A percentile compares a stretch with the other conserved stretches of the same genome.
phyloP scores from a whole-genome alignment of 2,329 filamentous ascomycete species.

The Alternaria longipes region DNA sequence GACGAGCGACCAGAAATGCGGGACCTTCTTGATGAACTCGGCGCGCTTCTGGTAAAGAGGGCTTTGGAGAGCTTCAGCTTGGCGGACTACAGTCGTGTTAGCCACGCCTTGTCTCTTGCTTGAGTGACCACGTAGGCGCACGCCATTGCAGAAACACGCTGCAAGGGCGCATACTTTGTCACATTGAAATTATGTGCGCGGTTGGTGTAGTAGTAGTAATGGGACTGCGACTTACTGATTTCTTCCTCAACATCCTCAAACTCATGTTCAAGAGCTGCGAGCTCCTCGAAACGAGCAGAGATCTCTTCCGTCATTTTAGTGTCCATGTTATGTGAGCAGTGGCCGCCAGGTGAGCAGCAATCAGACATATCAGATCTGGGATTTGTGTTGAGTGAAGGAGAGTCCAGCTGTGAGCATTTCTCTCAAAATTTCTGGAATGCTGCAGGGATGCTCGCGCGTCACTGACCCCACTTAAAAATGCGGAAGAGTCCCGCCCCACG shows the following conservation, averaged over 20 bases:
- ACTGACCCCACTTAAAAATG: conserved; percentile 16
- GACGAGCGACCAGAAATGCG: conserved; percentile 94
- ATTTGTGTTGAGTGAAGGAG: neutral
- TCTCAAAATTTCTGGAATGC: conserved; percentile 25
- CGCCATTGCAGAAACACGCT: neutral
- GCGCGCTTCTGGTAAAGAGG: conserved; percentile 81
- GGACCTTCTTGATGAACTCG: conserved; percentile 74
- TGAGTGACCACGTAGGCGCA: neutral
- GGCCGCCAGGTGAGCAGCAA: neutral
- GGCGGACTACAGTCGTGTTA: conserved; percentile 66
- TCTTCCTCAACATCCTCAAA: conserved; percentile 86
- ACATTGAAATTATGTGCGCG: neutral
- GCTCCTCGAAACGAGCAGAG: conserved; percentile 70
- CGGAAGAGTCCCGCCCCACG: conserved; percentile 22
- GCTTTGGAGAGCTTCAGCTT: conserved; percentile 72
- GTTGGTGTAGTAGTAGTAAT: neutral
- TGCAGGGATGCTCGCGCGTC: conserved; percentile 20
- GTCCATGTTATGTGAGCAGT: conserved; percentile 31
- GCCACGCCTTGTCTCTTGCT: neutral
- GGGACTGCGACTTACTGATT: conserved; percentile 66
- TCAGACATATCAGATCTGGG: conserved; percentile 3
- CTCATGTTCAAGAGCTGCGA: conserved; percentile 81
- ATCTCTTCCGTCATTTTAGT: conserved; percentile 36
- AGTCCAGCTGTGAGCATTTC: conserved; percentile 17
- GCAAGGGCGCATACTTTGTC: neutral